Evolutionary conservation across 331 rosid genomes (phyloP).

Genomic region (Acacia pycnantha): DNA sequence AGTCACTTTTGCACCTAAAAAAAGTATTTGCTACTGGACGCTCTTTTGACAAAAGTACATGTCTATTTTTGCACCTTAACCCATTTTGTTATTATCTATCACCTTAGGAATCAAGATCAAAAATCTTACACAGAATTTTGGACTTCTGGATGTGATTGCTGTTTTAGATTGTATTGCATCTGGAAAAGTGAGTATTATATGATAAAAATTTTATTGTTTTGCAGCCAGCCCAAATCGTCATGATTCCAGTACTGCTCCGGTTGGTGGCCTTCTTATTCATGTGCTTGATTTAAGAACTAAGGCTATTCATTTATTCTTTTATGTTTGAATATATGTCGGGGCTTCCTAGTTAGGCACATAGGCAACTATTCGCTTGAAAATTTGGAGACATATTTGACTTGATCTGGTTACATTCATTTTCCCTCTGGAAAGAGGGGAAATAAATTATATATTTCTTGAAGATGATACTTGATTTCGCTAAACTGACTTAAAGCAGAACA

Average conservation of each 20-base stretch:
- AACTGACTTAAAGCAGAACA: background rate
- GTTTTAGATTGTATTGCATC: background rate
- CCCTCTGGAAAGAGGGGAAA: background rate
- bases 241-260: slow-evolving; percentile 61
- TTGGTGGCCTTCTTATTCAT: slow-evolving; percentile 41
- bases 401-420: background rate
- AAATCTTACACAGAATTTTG: too few relatives aligned
- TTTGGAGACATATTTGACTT: slow-evolving; percentile 13
- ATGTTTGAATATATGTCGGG: slow-evolving; percentile 22
- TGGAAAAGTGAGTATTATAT: background rate
- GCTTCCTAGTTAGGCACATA: slow-evolving; percentile 7
- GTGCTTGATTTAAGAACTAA: background rate
- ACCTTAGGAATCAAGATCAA: too few relatives aligned
- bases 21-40: too few relatives aligned
- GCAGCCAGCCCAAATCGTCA: slow-evolving; percentile 73
- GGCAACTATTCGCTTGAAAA: slow-evolving; percentile 34
- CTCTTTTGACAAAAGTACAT: too few relatives aligned
- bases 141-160: background rate
- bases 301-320: slow-evolving; percentile 18
- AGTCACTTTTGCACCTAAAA: too few relatives aligned
- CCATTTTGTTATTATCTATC: too few relatives aligned
- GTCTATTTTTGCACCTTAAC: too few relatives aligned
- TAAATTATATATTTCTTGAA: background rate
- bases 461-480: background rate
- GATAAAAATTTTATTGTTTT: slow-evolving; percentile 19